A percentile compares a stretch with the other conserved stretches of the same genome.
Conservation (phyloP, 1,139 yeast species). For the Taphrina sp. region DNA sequence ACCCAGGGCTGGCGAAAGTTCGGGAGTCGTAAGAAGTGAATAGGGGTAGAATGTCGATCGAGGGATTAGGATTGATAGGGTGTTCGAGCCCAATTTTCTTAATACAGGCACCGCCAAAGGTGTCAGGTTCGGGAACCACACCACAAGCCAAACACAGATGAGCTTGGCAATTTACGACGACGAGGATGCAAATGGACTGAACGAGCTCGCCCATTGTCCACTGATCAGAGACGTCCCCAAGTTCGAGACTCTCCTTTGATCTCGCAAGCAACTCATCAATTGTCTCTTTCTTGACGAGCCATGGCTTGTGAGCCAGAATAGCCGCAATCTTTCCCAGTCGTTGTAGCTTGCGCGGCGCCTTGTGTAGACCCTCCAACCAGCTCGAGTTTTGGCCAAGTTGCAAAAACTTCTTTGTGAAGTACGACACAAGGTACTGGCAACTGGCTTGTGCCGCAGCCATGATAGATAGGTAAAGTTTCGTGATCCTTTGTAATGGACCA, state of each 20-base stretch:
- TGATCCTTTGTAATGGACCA: constrained; percentile 32
- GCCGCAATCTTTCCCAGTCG: constrained; percentile 31
- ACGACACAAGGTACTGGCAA: constrained; percentile 35
- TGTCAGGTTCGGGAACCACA: constrained; percentile 35
- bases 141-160: constrained; percentile 34
- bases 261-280: constrained; percentile 29
- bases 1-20: constrained; percentile 13
- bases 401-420: constrained; percentile 26
- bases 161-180: constrained; percentile 33
- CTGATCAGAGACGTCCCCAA: constrained; percentile 30
- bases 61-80: not conserved
- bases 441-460: constrained; percentile 36
- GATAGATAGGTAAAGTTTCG: constrained; percentile 34
- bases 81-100: too few species aligned
- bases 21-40: constrained; percentile 17
- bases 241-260: constrained; percentile 13
- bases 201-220: constrained; percentile 34
- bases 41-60: constrained; percentile 7
- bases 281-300: constrained; percentile 33
- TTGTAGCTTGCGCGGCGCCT: constrained; percentile 35
- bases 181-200: constrained; percentile 33
- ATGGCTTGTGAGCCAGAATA: constrained; percentile 36
- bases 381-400: constrained; percentile 32
- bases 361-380: constrained; percentile 36
- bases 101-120: constrained; percentile 33